Conservation (phyloP, 2,329 filamentous ascomycete species). For the Aspergillus ochraceoroseus region DNA sequence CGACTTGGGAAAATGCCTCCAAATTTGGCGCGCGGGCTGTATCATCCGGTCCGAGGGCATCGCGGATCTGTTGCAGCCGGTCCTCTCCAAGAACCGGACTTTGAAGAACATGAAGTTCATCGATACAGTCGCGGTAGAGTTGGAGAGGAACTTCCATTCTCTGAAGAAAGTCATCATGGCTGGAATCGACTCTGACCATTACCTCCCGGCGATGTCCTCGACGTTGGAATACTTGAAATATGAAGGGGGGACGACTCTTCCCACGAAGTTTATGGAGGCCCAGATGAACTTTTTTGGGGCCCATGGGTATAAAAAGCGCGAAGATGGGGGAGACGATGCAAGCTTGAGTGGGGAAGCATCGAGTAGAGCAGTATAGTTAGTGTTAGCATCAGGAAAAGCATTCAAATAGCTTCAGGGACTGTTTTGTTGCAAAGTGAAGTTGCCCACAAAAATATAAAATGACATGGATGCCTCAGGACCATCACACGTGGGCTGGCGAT, state of each 20-base stretch:
- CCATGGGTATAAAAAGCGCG: slow-evolving; percentile 57
- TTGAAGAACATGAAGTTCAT: slow-evolving; percentile 40
- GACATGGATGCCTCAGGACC: slow-evolving; percentile 22
- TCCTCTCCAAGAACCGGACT: slow-evolving; percentile 20
- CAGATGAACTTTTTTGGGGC: slow-evolving; percentile 67
- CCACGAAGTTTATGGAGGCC: slow-evolving; percentile 65
- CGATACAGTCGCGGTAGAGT: slow-evolving; percentile 49
- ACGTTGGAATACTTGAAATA: slow-evolving; percentile 66
- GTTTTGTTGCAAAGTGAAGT: not conserved
- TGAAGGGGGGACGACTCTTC: slow-evolving; percentile 54
- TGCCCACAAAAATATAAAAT: not conserved
- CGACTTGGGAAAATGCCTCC: slow-evolving; percentile 40
- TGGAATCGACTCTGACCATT: slow-evolving; percentile 54
- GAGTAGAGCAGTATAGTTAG: slow-evolving; percentile 12
- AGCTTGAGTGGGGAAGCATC: slow-evolving; percentile 55
- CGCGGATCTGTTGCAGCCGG: slow-evolving; percentile 51
- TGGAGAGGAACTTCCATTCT: slow-evolving; percentile 48
- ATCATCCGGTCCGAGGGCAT: slow-evolving; percentile 67
- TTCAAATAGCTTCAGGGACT: not conserved
- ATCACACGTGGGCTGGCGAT: slow-evolving; percentile 25
- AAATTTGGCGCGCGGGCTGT: slow-evolving; percentile 65
- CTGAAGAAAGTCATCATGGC: slow-evolving; percentile 56
- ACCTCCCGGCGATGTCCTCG: slow-evolving; percentile 57
- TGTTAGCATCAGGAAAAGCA: not conserved
- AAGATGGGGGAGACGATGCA: slow-evolving; percentile 50